These are phyloP conservation scores for Colletotrichum sp. DNA, from an alignment of 2,329 filamentous ascomycete species.

Conservation along the genomic window DNA sequence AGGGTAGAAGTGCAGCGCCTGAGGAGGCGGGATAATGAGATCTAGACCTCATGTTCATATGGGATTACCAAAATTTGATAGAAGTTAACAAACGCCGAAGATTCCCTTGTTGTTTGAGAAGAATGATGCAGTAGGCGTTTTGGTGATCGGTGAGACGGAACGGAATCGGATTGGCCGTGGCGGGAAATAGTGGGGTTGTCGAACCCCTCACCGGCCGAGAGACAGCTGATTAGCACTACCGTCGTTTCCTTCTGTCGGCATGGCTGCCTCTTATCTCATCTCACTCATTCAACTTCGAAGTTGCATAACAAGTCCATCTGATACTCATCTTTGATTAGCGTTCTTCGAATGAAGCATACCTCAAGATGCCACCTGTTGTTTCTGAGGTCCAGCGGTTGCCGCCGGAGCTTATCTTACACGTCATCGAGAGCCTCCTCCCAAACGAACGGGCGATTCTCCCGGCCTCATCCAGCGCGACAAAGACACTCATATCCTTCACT, in stretches of 20 bases:
- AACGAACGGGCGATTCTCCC: conserved; percentile 33
- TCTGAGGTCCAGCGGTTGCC: conserved; percentile 27
- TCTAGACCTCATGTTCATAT: background rate
- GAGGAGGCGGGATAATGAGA: background rate
- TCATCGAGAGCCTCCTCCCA: conserved; percentile 38
- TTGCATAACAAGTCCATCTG: background rate
- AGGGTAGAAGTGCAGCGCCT: background rate
- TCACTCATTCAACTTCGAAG: background rate
- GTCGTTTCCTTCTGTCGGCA: background rate
- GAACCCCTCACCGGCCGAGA: background rate
- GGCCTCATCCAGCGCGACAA: conserved; percentile 39
- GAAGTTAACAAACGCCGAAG: background rate
- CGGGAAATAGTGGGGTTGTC: background rate
- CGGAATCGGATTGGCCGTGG: background rate
- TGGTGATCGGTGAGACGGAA: background rate
- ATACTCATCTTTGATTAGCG: background rate
- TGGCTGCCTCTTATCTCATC: background rate
- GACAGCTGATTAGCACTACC: background rate
- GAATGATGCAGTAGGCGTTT: background rate
- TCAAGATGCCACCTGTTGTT: background rate
- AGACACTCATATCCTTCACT: conserved; percentile 48
- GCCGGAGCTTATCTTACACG: conserved; percentile 36
- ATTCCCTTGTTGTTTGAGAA: background rate
- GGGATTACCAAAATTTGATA: background rate
- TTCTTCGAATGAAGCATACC: background rate